phyloP scores from a whole-genome alignment of 306 rosid species.

The Dryas octopetala region DNA sequence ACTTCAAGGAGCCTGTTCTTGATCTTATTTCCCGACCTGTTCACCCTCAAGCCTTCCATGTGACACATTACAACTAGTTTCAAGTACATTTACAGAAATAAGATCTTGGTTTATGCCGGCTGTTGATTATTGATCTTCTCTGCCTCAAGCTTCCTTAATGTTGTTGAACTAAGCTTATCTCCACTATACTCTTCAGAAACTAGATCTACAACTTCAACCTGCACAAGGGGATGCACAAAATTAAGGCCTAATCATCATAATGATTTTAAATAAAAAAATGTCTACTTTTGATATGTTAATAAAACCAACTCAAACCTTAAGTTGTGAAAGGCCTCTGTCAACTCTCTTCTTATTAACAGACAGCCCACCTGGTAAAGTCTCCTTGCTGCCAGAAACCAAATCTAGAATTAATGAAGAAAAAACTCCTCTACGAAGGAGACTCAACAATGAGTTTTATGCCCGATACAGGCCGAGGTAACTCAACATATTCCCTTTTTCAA shows the following conservation, averaged over 20 bases:
- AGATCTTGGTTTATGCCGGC: not conserved
- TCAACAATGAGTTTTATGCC: not conserved
- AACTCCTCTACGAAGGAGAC: not conserved
- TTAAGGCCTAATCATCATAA: constrained; percentile 2
- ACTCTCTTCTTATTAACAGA: constrained; percentile 83
- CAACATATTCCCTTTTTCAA: not conserved
- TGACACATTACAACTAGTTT: not conserved
- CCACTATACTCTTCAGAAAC: constrained; percentile 62
- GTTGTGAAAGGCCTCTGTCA: constrained; percentile 67
- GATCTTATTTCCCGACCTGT: not conserved
- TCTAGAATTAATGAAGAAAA: constrained; percentile 22
- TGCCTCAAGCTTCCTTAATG: constrained; percentile 70
- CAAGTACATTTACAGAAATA: constrained; percentile 2
- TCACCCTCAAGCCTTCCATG: not conserved
- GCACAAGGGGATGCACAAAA: constrained; percentile 34
- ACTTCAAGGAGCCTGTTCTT: not conserved
- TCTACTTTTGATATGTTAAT: not conserved
- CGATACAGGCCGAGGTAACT: not conserved
- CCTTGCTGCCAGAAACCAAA: constrained; percentile 65
- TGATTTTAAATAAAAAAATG: not conserved
- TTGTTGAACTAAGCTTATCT: constrained; percentile 72
- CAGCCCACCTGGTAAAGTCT: constrained; percentile 87
- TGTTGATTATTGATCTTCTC: constrained; percentile 51
- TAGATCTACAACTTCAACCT: constrained; percentile 95
- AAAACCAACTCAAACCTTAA: constrained; percentile 58